These are phyloP conservation scores for Prunus yedoensis DNA, from an alignment of 331 rosid species.

Conservation along the genomic window DNA sequence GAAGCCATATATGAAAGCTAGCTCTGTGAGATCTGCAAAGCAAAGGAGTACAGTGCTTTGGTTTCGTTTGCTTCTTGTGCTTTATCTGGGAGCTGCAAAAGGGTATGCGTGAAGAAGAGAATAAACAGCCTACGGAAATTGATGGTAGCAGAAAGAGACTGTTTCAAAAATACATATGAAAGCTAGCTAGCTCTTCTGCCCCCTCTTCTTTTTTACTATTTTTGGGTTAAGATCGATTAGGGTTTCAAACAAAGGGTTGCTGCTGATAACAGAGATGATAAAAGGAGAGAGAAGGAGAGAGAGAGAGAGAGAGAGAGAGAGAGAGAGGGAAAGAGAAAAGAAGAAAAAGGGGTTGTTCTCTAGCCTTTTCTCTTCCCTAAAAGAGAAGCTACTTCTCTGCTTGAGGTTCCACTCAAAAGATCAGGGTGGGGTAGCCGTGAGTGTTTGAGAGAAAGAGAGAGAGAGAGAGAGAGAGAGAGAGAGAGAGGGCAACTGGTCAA, in stretches of 20 bases:
- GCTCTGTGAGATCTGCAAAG: constrained; percentile 34
- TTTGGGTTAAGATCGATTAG: constrained; percentile 35
- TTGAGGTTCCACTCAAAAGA: constrained; percentile 42
- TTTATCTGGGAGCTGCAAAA: constrained; percentile 43
- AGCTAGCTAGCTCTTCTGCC: constrained; percentile 4
- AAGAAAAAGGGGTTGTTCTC: constrained; percentile 22
- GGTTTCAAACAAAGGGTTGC: constrained; percentile 39
- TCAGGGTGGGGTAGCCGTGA: constrained; percentile 56
- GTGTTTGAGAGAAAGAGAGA: constrained; percentile 17
- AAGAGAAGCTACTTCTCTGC: constrained; percentile 37
- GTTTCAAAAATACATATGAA: background rate
- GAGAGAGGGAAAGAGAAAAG: constrained; percentile 12
- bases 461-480: constrained; percentile 15
- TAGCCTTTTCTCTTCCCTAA: constrained; percentile 37
- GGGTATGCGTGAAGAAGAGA: constrained; percentile 24
- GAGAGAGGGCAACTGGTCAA: constrained; percentile 42
- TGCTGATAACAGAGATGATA: background rate
- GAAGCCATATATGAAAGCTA: constrained; percentile 27
- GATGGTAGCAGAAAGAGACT: constrained; percentile 24
- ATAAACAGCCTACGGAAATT: constrained; percentile 38
- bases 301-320: background rate
- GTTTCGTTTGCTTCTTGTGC: background rate
- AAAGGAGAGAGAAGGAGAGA: constrained; percentile 5
- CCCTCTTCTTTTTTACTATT: constrained; percentile 18
- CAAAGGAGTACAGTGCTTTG: constrained; percentile 34